These are phyloP conservation scores for Cicer pinnatifidum DNA, from an alignment of 306 rosid species.

Conservation along the genomic window DNA sequence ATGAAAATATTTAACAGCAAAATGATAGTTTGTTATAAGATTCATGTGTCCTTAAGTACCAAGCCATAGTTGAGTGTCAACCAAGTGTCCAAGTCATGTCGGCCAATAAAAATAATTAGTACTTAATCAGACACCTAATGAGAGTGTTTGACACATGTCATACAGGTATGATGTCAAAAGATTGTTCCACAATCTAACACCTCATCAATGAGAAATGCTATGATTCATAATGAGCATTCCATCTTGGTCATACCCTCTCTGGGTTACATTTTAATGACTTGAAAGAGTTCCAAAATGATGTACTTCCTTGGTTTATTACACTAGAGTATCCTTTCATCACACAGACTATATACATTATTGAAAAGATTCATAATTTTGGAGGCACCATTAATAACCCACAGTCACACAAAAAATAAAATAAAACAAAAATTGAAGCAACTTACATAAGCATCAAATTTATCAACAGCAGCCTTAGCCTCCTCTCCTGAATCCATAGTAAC, in stretches of 20 bases:
- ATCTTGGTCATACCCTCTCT: not conserved
- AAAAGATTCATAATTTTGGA: conserved; percentile 24
- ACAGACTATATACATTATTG: not conserved
- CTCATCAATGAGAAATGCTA: too few relatives aligned
- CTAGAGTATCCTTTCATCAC: conserved; percentile 12
- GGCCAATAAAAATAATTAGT: not conserved
- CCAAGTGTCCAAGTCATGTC: not conserved
- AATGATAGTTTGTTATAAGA: not conserved
- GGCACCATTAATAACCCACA: not conserved
- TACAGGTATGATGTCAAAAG: too few relatives aligned
- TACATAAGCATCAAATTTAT: conserved; percentile 66
- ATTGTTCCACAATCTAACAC: too few relatives aligned
- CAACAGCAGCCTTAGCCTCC: conserved; percentile 72
- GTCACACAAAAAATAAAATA: too few relatives aligned
- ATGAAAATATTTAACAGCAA: not conserved
- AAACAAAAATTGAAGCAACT: conserved; percentile 34
- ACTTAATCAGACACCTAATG: too few relatives aligned
- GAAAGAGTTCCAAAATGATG: not conserved
- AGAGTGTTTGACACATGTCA: too few relatives aligned
- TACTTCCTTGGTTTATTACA: conserved; percentile 1
- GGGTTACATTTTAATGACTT: not conserved
- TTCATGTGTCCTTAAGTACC: not conserved
- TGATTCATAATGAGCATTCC: too few relatives aligned
- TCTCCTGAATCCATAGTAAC: conserved; percentile 79
- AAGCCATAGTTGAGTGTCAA: not conserved